A percentile compares a stretch with the other conserved stretches of the same genome.
Conservation (phyloP, 441 rosid genomes). For the Hypseocharis bilobata region DNA sequence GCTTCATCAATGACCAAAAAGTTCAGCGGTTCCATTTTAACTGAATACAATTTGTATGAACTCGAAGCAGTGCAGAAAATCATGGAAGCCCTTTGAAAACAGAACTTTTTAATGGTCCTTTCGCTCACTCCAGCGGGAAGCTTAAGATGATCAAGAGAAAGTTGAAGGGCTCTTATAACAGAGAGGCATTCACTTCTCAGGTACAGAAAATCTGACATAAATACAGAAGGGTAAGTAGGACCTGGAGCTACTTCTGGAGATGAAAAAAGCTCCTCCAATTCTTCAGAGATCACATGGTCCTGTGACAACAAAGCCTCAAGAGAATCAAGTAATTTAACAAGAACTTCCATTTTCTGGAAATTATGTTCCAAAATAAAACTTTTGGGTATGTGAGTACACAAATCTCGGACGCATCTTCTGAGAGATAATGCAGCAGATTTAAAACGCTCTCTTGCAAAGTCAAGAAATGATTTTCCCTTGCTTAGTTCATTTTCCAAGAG, state of each 20-base stretch:
- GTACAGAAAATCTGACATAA: neutral
- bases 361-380: conserved; percentile 1
- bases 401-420: conserved; percentile 5
- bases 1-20: conserved; percentile 22
- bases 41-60: conserved; percentile 13
- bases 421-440: conserved; percentile 2
- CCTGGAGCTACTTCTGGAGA: neutral
- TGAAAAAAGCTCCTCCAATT: conserved; percentile 12
- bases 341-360: neutral
- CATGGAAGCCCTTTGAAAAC: conserved; percentile 13
- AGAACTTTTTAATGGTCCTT: conserved; percentile 4
- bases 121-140: conserved; percentile 1
- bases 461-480: neutral
- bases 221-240: neutral
- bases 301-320: conserved; percentile 3
- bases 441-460: conserved; percentile 8
- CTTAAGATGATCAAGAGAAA: conserved; percentile 10
- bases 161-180: conserved; percentile 2
- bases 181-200: conserved; percentile 17
- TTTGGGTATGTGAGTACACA: conserved; percentile 16
- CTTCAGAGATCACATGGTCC: conserved; percentile 7
- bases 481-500: neutral
- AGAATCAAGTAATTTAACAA: conserved; percentile 7
- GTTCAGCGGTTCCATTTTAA: conserved; percentile 10
- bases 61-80: conserved; percentile 20